Evolutionary conservation across 352 stramenopile genomes (phyloP), one percentile per base, ranked within the genome.

Genomic region (Hyaloperonospora brassicae): DNA sequence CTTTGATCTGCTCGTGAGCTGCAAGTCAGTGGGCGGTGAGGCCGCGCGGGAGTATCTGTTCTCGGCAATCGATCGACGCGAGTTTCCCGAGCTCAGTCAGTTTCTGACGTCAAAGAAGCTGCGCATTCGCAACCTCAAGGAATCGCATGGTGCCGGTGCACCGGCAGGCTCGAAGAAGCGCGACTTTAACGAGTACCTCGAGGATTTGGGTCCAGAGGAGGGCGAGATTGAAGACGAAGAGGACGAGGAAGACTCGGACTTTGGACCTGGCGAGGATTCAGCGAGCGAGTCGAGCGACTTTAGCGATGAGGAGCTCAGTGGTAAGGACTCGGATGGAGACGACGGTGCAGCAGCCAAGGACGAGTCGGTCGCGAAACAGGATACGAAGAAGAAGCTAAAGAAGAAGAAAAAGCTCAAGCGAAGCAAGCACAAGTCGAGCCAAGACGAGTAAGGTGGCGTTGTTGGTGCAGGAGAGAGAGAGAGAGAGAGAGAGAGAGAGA

Each of bases 91-190:
- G 48, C 72, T 98, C 52, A 96, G 93, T 64, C 92, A 95, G 62
- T 98, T 98, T 71, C 69, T 98, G n/a, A 92, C 76, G 22, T 89
- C 79, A 30, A 98, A 98, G 73, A 96, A 96, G 54, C 86, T 98
- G 62, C 84, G 79, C 14, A 96, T 98, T 61, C 79, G 76, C 52
- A 96, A 96, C 60, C 62, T 94, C 4, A 97, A 97, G 67, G 93
- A 97, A 60, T 85, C 87, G 52, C 68, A 93, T 48, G 72, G 73
- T 42, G 53, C 61, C 5, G 49, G 39, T 5, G 50, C 50, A 2
- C 62, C 45, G 17, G 12, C 59, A 12, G 79, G 78, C 47, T 73
- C 64, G 24, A 84, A 87, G 61, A 89, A 91, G 59, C 78, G 80
- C 36, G 80, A 78, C 56, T 83, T 86, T 47, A 89, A 89, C 59